Percentiles rank a stretch among this genome's conserved stretches.
These are phyloP conservation scores for Sporothrix dimorphospora DNA, from an alignment of 2,329 filamentous ascomycete species.

Conservation along the genomic window DNA sequence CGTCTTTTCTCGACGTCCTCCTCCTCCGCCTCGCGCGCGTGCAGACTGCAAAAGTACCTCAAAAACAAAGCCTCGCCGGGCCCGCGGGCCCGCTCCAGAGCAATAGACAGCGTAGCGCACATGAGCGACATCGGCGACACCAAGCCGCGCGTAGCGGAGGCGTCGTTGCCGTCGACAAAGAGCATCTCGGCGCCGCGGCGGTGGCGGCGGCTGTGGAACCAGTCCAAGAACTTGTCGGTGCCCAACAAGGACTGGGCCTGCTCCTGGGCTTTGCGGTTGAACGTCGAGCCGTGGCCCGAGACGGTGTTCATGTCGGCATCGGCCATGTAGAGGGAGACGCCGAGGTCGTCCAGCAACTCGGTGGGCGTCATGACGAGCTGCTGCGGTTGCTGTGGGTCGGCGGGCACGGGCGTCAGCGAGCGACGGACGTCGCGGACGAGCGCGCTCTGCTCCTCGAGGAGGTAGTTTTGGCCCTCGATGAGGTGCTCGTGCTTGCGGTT, in stretches of 20 bases:
- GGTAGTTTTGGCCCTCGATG: neutral
- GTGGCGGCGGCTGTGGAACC: neutral
- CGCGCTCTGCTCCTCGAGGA: neutral
- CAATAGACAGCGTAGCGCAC: conserved; percentile 13
- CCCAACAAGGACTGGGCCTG: conserved; percentile 26
- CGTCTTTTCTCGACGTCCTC: too few relatives aligned
- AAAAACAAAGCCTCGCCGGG: conserved; percentile 6
- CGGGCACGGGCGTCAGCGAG: conserved; percentile 7
- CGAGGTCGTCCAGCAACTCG: neutral
- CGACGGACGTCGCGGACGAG: conserved; percentile 10
- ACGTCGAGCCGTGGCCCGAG: neutral
- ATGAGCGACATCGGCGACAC: conserved; percentile 28
- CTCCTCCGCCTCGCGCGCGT: neutral
- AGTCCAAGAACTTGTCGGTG: neutral
- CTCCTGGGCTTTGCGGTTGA: conserved; percentile 2
- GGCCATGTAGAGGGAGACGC: neutral
- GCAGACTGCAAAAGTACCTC: conserved; percentile 28
- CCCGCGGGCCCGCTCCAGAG: neutral
- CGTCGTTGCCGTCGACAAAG: conserved; percentile 29
- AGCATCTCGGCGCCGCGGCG: neutral
- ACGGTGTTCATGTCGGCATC: neutral
- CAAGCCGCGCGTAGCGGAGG: neutral
- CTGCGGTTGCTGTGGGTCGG: too few relatives aligned
- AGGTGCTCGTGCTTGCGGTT: neutral
- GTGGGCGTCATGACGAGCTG: neutral